phyloP scores from a whole-genome alignment of 129 eudicot genomes.

The Sambucus nigra region DNA sequence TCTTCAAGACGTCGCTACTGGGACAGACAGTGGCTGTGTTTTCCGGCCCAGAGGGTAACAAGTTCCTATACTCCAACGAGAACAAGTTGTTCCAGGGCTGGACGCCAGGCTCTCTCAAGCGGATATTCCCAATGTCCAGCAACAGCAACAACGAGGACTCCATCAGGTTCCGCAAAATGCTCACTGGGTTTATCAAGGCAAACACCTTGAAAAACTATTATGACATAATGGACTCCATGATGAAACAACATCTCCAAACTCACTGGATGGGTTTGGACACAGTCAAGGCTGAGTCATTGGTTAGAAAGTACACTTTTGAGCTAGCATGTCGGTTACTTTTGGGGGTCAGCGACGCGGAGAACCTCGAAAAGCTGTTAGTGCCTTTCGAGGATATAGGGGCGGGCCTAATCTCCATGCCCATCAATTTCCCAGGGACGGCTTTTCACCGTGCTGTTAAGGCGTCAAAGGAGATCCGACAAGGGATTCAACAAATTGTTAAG shows the following conservation, averaged over 20 bases:
- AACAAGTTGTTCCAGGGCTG: conserved; percentile 39
- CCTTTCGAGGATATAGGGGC: too few species aligned
- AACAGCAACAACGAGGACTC: conserved; percentile 25
- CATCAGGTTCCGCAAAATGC: conserved; percentile 26
- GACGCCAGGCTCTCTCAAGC: conserved; percentile 41
- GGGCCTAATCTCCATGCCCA: too few species aligned
- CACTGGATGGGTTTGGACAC: conserved; percentile 28
- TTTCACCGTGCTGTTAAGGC: too few species aligned
- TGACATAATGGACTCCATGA: conserved; percentile 31
- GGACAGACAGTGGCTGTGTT: conserved; percentile 36
- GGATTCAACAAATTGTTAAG: too few species aligned
- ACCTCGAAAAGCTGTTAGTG: too few species aligned
- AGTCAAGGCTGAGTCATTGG: conserved; percentile 37
- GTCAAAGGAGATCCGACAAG: too few species aligned
- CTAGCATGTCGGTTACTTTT: conserved; percentile 14
- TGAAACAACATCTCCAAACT: conserved; percentile 28
- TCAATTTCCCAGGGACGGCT: too few species aligned
- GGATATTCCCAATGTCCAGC: conserved; percentile 26
- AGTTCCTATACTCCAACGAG: conserved; percentile 38
- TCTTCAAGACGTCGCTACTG: conserved; percentile 30
- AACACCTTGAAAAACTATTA: conserved; percentile 33
- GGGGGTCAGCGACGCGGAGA: too few species aligned
- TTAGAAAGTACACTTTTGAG: conserved; percentile 37
- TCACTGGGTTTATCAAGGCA: conserved; percentile 39
- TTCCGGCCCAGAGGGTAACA: conserved; percentile 39